phyloP scores from a whole-genome alignment of 345 rosid species.

The Reutealis trisperma region DNA sequence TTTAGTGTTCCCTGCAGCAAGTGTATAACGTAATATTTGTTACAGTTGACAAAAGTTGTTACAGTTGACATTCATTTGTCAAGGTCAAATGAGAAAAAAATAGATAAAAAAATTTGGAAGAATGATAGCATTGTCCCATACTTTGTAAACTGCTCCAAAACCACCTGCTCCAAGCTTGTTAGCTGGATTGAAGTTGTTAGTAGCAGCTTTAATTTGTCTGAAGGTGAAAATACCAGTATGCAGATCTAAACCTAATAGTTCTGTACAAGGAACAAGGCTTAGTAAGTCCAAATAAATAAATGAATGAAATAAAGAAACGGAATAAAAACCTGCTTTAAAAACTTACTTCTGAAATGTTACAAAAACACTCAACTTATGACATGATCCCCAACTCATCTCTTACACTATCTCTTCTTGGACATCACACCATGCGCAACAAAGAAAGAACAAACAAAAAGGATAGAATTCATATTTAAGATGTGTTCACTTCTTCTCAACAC shows the following conservation, averaged over 20 bases:
- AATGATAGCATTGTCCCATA: background rate
- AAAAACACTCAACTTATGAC: too few species aligned
- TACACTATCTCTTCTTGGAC: too few species aligned
- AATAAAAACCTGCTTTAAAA: too few species aligned
- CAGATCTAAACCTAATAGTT: slow-evolving; percentile 8
- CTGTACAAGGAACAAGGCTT: background rate
- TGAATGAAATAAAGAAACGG: background rate
- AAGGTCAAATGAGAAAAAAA: background rate
- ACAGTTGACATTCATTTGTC: background rate
- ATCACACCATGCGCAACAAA: too few species aligned
- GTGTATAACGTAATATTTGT: background rate
- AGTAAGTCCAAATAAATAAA: background rate
- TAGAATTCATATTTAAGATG: too few species aligned
- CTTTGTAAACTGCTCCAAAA: slow-evolving; percentile 26
- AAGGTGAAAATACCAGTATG: slow-evolving; percentile 17
- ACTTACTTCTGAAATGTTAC: too few species aligned
- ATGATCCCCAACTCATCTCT: too few species aligned
- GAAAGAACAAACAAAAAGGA: too few species aligned
- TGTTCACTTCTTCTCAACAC: too few species aligned
- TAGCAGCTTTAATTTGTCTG: slow-evolving; percentile 22
- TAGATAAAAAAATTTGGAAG: background rate
- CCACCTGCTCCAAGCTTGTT: slow-evolving; percentile 29
- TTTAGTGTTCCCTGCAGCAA: slow-evolving; percentile 15
- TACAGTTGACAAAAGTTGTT: background rate
- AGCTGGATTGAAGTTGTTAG: slow-evolving; percentile 15